Percentiles rank a stretch among this genome's conserved stretches.
phyloP scores from a whole-genome alignment of 805 yeast species.

The Ogataea haglerorum region DNA sequence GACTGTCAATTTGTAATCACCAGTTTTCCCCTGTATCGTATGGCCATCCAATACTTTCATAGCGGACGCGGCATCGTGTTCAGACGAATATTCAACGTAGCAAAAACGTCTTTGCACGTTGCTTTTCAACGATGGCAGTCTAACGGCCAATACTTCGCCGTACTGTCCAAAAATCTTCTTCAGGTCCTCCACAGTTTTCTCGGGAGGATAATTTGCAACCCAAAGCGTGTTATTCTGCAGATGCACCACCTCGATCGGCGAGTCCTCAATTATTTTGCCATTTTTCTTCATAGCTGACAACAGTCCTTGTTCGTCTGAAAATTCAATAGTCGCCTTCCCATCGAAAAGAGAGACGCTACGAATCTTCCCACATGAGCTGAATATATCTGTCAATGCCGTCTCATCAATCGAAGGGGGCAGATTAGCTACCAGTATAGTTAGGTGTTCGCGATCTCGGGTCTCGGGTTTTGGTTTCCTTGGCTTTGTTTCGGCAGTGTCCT shows the following conservation, averaged over 20 bases:
- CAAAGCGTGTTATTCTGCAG: constrained; percentile 55
- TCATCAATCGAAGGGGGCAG: constrained; percentile 40
- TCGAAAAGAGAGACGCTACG: constrained; percentile 31
- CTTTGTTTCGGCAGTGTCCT: constrained; percentile 2
- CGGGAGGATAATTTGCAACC: constrained; percentile 73
- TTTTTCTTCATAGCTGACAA: constrained; percentile 60
- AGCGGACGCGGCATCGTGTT: constrained; percentile 45
- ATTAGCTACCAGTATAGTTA: constrained; percentile 51
- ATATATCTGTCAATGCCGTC: constrained; percentile 31
- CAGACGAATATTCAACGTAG: constrained; percentile 54
- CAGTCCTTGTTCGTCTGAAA: constrained; percentile 43
- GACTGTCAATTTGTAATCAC: constrained; percentile 44
- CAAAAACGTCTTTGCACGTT: constrained; percentile 66
- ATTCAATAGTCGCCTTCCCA: constrained; percentile 54
- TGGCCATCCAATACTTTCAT: constrained; percentile 39
- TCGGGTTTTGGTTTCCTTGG: constrained; percentile 2
- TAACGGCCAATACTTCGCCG: constrained; percentile 44
- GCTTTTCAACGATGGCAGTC: constrained; percentile 62
- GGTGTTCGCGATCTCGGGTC: constrained; percentile 55
- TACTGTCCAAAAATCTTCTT: constrained; percentile 36
- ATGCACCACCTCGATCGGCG: constrained; percentile 43
- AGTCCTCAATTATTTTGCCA: constrained; percentile 42
- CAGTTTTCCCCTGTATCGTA: constrained; percentile 29
- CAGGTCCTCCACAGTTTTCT: constrained; percentile 39
- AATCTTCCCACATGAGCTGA: constrained; percentile 60